Conservation (phyloP, 225 moss, liverwort and hornwort genomes). For the Physcomitrellopsis africana region DNA sequence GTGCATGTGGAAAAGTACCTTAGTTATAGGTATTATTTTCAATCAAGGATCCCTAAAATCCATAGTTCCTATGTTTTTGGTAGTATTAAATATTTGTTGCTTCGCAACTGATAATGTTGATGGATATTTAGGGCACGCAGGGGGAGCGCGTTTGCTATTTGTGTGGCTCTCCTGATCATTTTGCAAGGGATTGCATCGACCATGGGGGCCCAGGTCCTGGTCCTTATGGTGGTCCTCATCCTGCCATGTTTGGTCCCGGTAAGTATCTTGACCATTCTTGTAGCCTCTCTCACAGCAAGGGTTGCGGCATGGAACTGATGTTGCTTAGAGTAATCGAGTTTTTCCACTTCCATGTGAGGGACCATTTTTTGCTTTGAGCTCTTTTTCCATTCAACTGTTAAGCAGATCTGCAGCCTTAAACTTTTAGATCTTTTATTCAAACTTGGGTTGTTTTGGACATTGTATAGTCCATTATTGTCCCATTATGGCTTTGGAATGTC, state of each 20-base stretch:
- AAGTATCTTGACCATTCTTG: constrained; percentile 20
- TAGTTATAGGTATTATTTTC: too few relatives aligned
- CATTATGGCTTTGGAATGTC: background rate
- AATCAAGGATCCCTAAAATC: too few relatives aligned
- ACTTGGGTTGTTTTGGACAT: too few relatives aligned
- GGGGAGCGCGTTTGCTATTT: constrained; percentile 89
- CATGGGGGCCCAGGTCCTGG: constrained; percentile 78
- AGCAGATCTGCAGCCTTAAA: too few relatives aligned
- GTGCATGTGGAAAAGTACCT: too few relatives aligned
- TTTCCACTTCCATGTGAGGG: background rate
- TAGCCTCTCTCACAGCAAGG: background rate
- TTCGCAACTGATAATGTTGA: background rate
- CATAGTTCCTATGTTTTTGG: too few relatives aligned
- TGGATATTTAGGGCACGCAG: constrained; percentile 55
- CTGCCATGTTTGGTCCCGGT: constrained; percentile 95
- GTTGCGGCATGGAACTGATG: constrained; percentile 1
- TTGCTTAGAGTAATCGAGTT: constrained; percentile 18
- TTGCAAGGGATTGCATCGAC: constrained; percentile 93
- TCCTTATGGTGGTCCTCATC: constrained; percentile 70
- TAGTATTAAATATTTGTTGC: background rate
- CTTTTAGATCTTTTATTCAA: too few relatives aligned
- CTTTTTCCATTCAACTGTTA: too few relatives aligned
- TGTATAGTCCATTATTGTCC: too few relatives aligned
- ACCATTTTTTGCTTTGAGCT: background rate
- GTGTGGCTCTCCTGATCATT: constrained; percentile 95